Evolutionary conservation across 139 green algal species (phyloP).

Genomic region (Monoraphidium neglectum): DNA sequence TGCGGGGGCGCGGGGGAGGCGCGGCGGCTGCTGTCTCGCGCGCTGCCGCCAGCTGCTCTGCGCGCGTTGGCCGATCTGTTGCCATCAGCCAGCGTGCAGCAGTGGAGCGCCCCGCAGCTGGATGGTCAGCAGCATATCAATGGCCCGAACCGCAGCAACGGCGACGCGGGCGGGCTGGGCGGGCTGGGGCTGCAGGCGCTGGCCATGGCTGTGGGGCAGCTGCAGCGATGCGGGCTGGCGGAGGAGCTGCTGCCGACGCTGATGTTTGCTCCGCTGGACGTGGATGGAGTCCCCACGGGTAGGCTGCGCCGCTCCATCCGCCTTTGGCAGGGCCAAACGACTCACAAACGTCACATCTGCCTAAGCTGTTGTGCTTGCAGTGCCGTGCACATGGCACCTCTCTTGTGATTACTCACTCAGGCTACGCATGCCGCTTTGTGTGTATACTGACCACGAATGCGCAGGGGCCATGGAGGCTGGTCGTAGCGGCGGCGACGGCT

Average conservation of each 20-base stretch:
- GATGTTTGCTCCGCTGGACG: slow-evolving; percentile 5
- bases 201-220: slow-evolving; percentile 13
- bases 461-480: too few species aligned
- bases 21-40: not conserved
- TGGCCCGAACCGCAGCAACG: too few species aligned
- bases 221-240: slow-evolving; percentile 25
- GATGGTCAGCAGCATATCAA: slow-evolving; percentile 15
- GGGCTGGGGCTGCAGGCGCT: not conserved
- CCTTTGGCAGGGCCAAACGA: too few species aligned
- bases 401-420: not conserved
- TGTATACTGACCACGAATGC: too few species aligned
- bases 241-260: slow-evolving; percentile 12
- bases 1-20: too few species aligned
- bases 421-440: not conserved
- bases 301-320: not conserved
- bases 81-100: not conserved
- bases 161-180: slow-evolving; percentile 17
- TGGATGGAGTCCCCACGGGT: not conserved
- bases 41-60: not conserved
- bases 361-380: too few species aligned
- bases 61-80: not conserved
- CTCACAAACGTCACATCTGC: too few species aligned
- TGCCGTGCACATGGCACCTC: not conserved
- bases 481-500: too few species aligned
- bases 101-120: slow-evolving; percentile 19